Percentiles rank a stretch among this genome's conserved stretches.
Evolutionary conservation across 371 early-diverging fungal species (phyloP).

Genomic region (Zychaea mexicana): DNA sequence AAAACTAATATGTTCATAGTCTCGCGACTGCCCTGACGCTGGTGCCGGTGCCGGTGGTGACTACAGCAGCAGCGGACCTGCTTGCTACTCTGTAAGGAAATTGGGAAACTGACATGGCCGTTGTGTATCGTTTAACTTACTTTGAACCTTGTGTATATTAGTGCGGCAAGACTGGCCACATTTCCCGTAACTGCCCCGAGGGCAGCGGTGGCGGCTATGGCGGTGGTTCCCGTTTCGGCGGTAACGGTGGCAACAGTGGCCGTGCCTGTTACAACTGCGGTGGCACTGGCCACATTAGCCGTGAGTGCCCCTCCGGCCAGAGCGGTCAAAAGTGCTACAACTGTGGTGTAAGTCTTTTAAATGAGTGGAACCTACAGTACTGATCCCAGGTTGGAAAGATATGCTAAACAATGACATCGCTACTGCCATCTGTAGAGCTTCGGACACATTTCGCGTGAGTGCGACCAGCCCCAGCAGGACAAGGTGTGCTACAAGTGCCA

Average conservation of each 20-base stretch:
- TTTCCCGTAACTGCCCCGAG: constrained; percentile 63
- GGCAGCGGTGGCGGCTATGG: constrained; percentile 31
- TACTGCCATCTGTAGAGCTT: constrained; percentile 20
- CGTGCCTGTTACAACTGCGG: constrained; percentile 61
- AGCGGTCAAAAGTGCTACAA: constrained; percentile 67
- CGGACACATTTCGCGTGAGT: constrained; percentile 55
- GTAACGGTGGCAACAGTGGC: constrained; percentile 22
- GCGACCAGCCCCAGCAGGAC: constrained; percentile 41
- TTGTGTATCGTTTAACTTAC: neutral
- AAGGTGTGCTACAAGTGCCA: constrained; percentile 72
- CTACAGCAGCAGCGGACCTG: constrained; percentile 38
- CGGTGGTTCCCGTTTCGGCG: constrained; percentile 23
- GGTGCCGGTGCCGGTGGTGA: constrained; percentile 25
- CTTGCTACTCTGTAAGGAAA: constrained; percentile 54
- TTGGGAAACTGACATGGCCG: neutral
- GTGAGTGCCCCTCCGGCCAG: constrained; percentile 48
- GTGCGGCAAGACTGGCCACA: constrained; percentile 63
- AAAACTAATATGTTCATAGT: constrained; percentile 16
- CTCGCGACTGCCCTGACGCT: constrained; percentile 61
- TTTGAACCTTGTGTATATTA: constrained; percentile 5
- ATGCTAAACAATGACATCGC: no score
- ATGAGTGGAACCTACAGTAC: no score
- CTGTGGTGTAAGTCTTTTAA: constrained; percentile 53
- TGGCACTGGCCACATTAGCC: constrained; percentile 52
- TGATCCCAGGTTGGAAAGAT: no score